A percentile compares a stretch with the other conserved stretches of the same genome.
Evolutionary conservation across 2,329 filamentous ascomycete genomes (phyloP).

Genomic region (Penicillium sp.): DNA sequence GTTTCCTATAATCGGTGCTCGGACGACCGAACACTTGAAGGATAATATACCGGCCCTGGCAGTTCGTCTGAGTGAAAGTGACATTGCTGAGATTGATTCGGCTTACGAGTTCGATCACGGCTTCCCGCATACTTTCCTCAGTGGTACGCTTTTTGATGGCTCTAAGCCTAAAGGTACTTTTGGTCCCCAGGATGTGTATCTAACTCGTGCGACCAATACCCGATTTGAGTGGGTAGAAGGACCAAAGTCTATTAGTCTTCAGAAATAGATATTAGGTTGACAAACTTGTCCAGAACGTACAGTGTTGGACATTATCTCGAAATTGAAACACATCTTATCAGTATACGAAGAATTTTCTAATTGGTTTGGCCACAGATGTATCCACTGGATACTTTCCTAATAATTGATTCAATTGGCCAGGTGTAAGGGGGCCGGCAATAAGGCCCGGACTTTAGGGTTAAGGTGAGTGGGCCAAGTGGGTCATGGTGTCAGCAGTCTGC

Average conservation of each 20-base stretch:
- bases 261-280: background rate
- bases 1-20: slow-evolving; percentile 54
- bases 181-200: background rate
- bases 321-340: no score
- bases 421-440: background rate
- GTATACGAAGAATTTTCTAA: no score
- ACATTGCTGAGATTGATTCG: slow-evolving; percentile 56
- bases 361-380: no score
- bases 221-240: background rate
- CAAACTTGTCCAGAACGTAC: no score
- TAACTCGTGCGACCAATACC: background rate
- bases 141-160: background rate
- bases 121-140: slow-evolving; percentile 48
- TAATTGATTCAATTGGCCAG: no score
- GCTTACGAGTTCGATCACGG: slow-evolving; percentile 55
- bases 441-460: background rate
- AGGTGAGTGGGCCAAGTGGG: background rate
- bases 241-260: background rate
- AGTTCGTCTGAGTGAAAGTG: slow-evolving; percentile 51
- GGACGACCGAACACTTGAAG: slow-evolving; percentile 52
- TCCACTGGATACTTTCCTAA: no score
- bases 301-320: no score
- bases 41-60: slow-evolving; percentile 56
- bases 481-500: background rate
- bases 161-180: background rate